Conservation (phyloP, 2,329 filamentous ascomycete genomes). For the Fusarium pseudonygamai region DNA sequence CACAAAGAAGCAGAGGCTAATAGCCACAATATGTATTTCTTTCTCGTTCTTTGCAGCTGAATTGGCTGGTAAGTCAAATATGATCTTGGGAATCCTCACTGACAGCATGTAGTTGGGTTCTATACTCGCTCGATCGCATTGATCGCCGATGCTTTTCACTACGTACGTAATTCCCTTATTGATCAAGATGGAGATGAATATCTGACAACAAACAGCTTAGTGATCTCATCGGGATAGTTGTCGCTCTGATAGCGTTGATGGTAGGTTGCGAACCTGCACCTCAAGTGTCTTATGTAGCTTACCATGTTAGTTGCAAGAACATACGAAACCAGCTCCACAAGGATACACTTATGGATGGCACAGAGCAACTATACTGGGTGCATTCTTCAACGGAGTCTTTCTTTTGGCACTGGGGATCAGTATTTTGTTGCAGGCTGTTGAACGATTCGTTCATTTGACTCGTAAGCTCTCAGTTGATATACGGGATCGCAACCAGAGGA, state of each 20-base stretch:
- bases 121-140: constrained; percentile 77
- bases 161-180: constrained; percentile 49
- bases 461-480: constrained; percentile 49
- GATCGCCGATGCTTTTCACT: constrained; percentile 82
- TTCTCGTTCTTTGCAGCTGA: constrained; percentile 63
- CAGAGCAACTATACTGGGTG: constrained; percentile 75
- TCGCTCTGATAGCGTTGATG: constrained; percentile 71
- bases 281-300: neutral
- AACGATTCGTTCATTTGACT: constrained; percentile 70
- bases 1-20: constrained; percentile 56
- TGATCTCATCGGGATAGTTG: constrained; percentile 74
- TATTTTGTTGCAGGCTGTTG: constrained; percentile 77
- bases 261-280: constrained; percentile 51
- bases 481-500: constrained; percentile 1
- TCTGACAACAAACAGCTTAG: constrained; percentile 62
- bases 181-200: neutral
- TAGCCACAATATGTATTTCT: constrained; percentile 59
- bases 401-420: constrained; percentile 76
- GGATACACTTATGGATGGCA: constrained; percentile 75
- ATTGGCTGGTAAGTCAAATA: constrained; percentile 53
- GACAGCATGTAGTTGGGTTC: constrained; percentile 64
- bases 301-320: constrained; percentile 62
- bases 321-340: constrained; percentile 61
- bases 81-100: neutral
- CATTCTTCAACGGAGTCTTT: constrained; percentile 84